Conservation (phyloP, 495 filamentous ascomycete species). For the Amorphotheca resinae region DNA sequence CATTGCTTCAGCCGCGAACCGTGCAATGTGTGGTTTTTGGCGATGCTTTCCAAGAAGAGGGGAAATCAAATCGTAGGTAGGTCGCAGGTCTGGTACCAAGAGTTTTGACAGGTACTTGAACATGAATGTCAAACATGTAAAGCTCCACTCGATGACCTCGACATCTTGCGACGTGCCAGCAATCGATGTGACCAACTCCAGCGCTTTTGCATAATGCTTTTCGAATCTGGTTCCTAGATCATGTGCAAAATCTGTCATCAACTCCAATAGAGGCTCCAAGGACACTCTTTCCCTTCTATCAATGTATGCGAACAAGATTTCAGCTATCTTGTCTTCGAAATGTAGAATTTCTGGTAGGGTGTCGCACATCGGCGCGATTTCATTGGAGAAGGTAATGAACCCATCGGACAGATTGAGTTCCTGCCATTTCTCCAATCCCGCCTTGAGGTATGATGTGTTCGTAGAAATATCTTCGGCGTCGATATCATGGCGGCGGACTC, state of each 20-base stretch:
- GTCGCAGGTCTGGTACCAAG: conserved; percentile 70
- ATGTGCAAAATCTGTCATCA: conserved; percentile 81
- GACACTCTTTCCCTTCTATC: conserved; percentile 59
- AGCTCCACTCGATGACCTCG: conserved; percentile 92
- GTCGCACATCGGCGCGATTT: conserved; percentile 66
- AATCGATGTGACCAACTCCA: conserved; percentile 50
- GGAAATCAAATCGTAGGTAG: conserved; percentile 69
- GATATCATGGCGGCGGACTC: conserved; percentile 69
- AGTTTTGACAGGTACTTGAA: conserved; percentile 92
- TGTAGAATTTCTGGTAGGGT: conserved; percentile 86
- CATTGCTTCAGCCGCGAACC: conserved; percentile 89
- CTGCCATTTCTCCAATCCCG: conserved; percentile 73
- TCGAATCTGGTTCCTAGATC: conserved; percentile 85
- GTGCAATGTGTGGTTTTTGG: conserved; percentile 70
- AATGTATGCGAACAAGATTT: conserved; percentile 63
- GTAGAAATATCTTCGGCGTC: conserved; percentile 58
- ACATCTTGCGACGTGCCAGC: conserved; percentile 39
- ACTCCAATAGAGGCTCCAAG: conserved; percentile 71
- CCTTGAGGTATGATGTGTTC: conserved; percentile 63
- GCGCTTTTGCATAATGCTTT: conserved; percentile 61
- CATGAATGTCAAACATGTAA: conserved; percentile 84
- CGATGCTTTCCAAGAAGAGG: conserved; percentile 74
- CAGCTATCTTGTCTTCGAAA: conserved; percentile 73
- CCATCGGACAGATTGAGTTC: conserved; percentile 78
- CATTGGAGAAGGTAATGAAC: conserved; percentile 61